These are phyloP conservation scores for Elaeagnus macrophylla DNA, from an alignment of 306 rosid genomes.

Conservation along the genomic window DNA sequence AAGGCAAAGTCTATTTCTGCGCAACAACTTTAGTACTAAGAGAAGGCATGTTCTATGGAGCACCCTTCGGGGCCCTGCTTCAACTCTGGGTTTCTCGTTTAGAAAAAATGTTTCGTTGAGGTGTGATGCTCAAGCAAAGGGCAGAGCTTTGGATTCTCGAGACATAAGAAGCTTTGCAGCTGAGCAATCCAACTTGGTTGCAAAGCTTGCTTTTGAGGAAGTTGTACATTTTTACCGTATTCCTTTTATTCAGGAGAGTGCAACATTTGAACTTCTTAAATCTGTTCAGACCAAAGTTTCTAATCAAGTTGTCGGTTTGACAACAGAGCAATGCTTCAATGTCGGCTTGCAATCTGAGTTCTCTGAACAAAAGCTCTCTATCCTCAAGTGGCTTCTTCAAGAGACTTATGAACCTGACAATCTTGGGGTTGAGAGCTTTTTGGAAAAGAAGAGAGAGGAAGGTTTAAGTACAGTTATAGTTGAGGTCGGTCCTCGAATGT, in stretches of 20 bases:
- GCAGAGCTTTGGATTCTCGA: conserved; percentile 42
- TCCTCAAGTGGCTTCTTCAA: conserved; percentile 77
- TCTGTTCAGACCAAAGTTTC: conserved; percentile 60
- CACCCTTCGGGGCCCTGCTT: conserved; percentile 5
- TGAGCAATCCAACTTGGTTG: conserved; percentile 31
- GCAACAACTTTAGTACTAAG: conserved; percentile 22
- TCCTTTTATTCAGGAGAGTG: conserved; percentile 66
- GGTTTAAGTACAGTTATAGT: conserved; percentile 48
- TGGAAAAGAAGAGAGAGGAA: conserved; percentile 54
- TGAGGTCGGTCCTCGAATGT: conserved; percentile 88
- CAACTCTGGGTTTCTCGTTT: conserved; percentile 8
- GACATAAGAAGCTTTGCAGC: conserved; percentile 35
- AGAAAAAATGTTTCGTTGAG: conserved; percentile 29
- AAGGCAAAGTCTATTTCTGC: conserved; percentile 33
- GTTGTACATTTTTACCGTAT: conserved; percentile 59
- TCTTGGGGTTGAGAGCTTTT: conserved; percentile 69
- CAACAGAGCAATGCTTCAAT: conserved; percentile 73
- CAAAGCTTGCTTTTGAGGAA: conserved; percentile 41
- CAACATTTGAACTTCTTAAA: conserved; percentile 56
- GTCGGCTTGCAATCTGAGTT: conserved; percentile 47
- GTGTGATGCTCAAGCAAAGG: conserved; percentile 41
- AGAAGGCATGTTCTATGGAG: conserved; percentile 48
- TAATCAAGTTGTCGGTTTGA: conserved; percentile 53
- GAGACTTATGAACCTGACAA: conserved; percentile 87
- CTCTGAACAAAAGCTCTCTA: conserved; percentile 34